Evolutionary conservation across 208 protist genomes (phyloP).

Genomic region (Leishmania martiniquensis): DNA sequence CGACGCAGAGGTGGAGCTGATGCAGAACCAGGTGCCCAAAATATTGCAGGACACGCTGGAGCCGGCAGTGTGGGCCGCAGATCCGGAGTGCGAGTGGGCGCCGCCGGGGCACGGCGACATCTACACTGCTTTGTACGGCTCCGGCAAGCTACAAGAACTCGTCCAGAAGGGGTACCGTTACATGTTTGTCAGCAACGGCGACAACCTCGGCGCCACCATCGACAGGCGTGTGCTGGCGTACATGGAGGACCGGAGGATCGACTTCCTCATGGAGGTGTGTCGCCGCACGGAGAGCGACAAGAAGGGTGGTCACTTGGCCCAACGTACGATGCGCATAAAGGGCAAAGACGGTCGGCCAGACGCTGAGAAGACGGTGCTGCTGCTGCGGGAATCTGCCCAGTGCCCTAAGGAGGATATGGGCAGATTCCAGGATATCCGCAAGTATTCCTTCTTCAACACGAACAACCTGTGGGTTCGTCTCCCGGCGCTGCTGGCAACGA

Average conservation of each 20-base stretch:
- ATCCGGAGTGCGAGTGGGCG: constrained; percentile 90
- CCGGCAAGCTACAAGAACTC: constrained; percentile 88
- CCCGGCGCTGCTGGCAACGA: constrained; percentile 72
- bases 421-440: constrained; percentile 96
- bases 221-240: constrained; percentile 88
- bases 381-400: constrained; percentile 92
- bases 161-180: constrained; percentile 93
- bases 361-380: constrained; percentile 39
- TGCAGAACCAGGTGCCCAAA: constrained; percentile 91
- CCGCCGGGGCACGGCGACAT: constrained; percentile 99
- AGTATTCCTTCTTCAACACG: constrained; percentile 99
- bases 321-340: constrained; percentile 13
- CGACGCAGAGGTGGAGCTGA: constrained; percentile 66
- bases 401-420: constrained; percentile 90
- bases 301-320: constrained; percentile 93
- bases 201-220: constrained; percentile 98
- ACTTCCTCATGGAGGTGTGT: constrained; percentile 95
- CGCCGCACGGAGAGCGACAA: constrained; percentile 90
- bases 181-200: constrained; percentile 99
- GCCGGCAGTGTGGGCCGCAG: constrained; percentile 55
- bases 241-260: constrained; percentile 72
- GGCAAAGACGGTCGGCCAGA: constrained; percentile 17
- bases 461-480: constrained; percentile 99
- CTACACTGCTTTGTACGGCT: constrained; percentile 94
- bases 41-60: constrained; percentile 66